Evolutionary conservation across 2,329 filamentous ascomycete genomes (phyloP).

Genomic region (Byssoonygena ceratinophila): DNA sequence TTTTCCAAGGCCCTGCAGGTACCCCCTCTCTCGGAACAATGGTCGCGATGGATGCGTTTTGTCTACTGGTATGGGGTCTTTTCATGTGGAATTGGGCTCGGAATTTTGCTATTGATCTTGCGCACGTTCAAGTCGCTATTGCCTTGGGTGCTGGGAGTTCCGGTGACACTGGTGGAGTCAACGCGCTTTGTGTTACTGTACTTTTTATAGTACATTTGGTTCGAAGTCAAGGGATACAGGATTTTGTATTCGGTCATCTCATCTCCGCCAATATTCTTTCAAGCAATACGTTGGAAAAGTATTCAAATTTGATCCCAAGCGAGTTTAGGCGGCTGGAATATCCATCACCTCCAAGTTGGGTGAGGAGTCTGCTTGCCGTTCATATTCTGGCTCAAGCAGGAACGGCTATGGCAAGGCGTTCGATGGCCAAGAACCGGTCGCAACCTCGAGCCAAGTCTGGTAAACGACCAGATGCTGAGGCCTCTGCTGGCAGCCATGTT

Average conservation of each 20-base stretch:
- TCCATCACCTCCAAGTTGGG: conserved; percentile 36
- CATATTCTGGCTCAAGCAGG: conserved; percentile 42
- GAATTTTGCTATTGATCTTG: conserved; percentile 76
- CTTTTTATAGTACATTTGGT: conserved; percentile 38
- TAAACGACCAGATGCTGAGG: conserved; percentile 38
- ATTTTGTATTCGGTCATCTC: conserved; percentile 41
- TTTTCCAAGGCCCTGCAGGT: conserved; percentile 77
- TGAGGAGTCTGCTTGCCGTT: conserved; percentile 39
- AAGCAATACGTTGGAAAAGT: conserved; percentile 35
- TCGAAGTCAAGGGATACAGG: conserved; percentile 39
- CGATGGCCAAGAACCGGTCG: conserved; percentile 38
- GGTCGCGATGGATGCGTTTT: conserved; percentile 69
- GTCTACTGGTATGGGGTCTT: conserved; percentile 68
- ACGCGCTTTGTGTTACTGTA: conserved; percentile 37
- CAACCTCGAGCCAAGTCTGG: conserved; percentile 31
- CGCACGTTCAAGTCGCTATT: conserved; percentile 85
- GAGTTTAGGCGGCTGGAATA: conserved; percentile 36
- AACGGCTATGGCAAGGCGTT: conserved; percentile 39
- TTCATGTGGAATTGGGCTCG: conserved; percentile 81
- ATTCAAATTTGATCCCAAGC: conserved; percentile 34
- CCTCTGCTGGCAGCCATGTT: conserved; percentile 35
- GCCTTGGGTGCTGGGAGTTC: conserved; percentile 69
- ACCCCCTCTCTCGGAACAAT: conserved; percentile 80
- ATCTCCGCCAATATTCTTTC: conserved; percentile 37
- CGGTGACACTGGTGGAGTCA: conserved; percentile 39